phyloP scores from a whole-genome alignment of 306 rosid genomes.

The Oxytropis ochrocephala region DNA sequence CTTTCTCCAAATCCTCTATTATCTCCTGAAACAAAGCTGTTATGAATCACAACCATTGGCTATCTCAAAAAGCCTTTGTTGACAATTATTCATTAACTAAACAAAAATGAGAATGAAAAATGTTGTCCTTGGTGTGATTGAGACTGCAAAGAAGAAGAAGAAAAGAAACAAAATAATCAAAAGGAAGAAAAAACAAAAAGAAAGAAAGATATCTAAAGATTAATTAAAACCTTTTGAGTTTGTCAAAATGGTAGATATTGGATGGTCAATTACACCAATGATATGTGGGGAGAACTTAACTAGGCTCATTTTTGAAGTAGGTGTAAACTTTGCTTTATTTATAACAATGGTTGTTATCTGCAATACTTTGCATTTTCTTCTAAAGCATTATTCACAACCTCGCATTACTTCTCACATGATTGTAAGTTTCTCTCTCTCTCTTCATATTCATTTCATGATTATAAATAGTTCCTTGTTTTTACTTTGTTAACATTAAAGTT shows the following conservation, averaged over 20 bases:
- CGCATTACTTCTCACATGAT: constrained; percentile 61
- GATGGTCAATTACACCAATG: not conserved
- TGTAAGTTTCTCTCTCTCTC: constrained; percentile 41
- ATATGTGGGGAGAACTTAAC: constrained; percentile 38
- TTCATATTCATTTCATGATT: too few relatives aligned
- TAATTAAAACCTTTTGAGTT: not conserved
- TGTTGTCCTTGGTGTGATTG: not conserved
- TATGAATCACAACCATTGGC: constrained; percentile 33
- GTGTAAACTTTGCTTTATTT: constrained; percentile 34
- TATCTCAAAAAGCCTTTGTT: constrained; percentile 15
- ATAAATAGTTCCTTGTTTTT: too few relatives aligned
- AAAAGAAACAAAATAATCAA: not conserved
- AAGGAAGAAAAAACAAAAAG: not conserved
- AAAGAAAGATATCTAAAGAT: not conserved
- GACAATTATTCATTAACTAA: not conserved
- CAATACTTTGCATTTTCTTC: constrained; percentile 45
- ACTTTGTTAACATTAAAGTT: too few relatives aligned
- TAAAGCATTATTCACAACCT: constrained; percentile 63
- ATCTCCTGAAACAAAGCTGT: constrained; percentile 55
- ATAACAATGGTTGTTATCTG: constrained; percentile 52
- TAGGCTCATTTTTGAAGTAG: constrained; percentile 22
- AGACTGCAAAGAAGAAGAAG: constrained; percentile 1
- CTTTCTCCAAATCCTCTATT: constrained; percentile 19
- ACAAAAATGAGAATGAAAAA: not conserved
- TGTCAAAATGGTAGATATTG: not conserved